Evolutionary conservation across 2,329 filamentous ascomycete species (phyloP).

Genomic region (Corinectria fuckeliana): DNA sequence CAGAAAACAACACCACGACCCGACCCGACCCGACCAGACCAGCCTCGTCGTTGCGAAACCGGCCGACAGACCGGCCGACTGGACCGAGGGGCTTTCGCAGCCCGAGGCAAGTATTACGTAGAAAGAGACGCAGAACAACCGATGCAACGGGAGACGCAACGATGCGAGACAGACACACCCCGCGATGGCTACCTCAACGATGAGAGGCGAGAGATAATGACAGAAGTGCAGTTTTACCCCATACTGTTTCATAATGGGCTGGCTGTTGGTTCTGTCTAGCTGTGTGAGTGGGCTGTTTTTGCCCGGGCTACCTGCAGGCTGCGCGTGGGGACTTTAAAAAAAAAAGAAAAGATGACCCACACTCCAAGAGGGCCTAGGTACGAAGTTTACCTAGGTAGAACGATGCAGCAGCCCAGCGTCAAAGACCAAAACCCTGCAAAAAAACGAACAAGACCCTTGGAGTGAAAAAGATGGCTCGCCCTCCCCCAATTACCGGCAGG

Average conservation of each 20-base stretch:
- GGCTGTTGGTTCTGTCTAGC: slow-evolving; percentile 5
- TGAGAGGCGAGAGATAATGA: slow-evolving; percentile 38
- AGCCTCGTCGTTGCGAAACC: neutral
- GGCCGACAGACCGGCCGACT: neutral
- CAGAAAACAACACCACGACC: neutral
- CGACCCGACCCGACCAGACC: no score
- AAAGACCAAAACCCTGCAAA: slow-evolving; percentile 6
- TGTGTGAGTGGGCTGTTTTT: neutral
- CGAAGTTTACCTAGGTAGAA: no score
- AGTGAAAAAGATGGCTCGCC: neutral
- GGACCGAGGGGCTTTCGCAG: neutral
- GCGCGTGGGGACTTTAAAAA: neutral
- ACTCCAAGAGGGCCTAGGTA: no score
- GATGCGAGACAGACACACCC: slow-evolving; percentile 10
- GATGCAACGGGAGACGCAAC: neutral
- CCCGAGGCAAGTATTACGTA: no score
- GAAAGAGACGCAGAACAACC: neutral
- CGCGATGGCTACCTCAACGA: slow-evolving; percentile 21
- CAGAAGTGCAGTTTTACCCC: slow-evolving; percentile 34
- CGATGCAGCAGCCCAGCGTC: neutral
- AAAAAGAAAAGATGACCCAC: no score
- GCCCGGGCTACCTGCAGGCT: no score
- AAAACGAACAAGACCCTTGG: neutral
- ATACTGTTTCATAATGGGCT: slow-evolving; percentile 42
- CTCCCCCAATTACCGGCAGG: slow-evolving; percentile 35